phyloP scores from a whole-genome alignment of 2,329 filamentous ascomycete genomes.

The Hymenoscyphus infarciens region DNA sequence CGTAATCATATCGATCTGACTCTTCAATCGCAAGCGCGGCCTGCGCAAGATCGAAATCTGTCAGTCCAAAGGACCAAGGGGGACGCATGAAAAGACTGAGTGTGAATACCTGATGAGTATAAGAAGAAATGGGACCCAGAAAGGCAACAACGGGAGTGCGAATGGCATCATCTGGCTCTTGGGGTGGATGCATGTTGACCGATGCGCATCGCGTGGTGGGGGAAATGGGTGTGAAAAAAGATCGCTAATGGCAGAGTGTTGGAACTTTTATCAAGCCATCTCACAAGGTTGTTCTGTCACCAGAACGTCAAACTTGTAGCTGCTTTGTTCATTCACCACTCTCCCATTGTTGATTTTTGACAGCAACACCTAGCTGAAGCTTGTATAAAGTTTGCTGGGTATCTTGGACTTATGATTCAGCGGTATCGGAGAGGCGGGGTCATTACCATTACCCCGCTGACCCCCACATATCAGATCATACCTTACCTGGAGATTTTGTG shows the following conservation, averaged over 20 bases:
- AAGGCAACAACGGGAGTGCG: slow-evolving; percentile 46
- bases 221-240: too few relatives aligned
- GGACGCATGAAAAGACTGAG: slow-evolving; percentile 17
- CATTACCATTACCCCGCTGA: neutral
- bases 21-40: slow-evolving; percentile 51
- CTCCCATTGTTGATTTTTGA: too few relatives aligned
- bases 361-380: too few relatives aligned
- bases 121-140: slow-evolving; percentile 61
- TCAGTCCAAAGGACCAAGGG: slow-evolving; percentile 28
- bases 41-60: slow-evolving; percentile 38
- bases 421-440: neutral
- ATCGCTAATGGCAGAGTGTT: too few relatives aligned
- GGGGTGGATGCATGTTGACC: neutral
- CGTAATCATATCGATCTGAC: slow-evolving; percentile 36
- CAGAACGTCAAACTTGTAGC: too few relatives aligned
- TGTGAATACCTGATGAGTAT: slow-evolving; percentile 61
- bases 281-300: too few relatives aligned
- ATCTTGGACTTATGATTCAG: neutral
- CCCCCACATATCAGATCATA: neutral
- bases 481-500: too few relatives aligned
- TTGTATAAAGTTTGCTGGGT: too few relatives aligned
- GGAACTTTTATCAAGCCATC: too few relatives aligned
- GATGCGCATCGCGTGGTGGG: neutral
- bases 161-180: slow-evolving; percentile 1
- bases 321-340: too few relatives aligned